Evolutionary conservation across 352 stramenopile species (phyloP).

Genomic region (Phytophthora pseudosyringae): DNA sequence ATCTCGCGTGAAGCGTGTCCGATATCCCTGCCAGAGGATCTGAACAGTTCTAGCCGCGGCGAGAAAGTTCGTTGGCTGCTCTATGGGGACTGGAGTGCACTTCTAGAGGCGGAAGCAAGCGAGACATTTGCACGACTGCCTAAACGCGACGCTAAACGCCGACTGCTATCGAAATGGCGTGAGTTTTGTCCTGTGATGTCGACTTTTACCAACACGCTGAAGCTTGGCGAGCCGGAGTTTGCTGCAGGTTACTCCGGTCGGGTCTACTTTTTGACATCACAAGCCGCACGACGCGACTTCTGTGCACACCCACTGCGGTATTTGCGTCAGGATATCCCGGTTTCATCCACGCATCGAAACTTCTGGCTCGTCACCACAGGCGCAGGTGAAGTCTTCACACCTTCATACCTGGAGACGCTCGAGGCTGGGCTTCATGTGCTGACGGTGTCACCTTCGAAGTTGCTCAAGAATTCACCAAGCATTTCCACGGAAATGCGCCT

Average conservation of each 20-base stretch:
- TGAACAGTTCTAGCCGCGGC: slow-evolving; percentile 36
- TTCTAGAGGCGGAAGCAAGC: slow-evolving; percentile 22
- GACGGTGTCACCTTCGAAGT: slow-evolving; percentile 34
- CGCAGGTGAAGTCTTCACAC: slow-evolving; percentile 19
- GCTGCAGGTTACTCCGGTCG: slow-evolving; percentile 51
- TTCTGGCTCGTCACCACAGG: slow-evolving; percentile 52
- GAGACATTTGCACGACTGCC: slow-evolving; percentile 28
- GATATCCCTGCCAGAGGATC: slow-evolving; percentile 48
- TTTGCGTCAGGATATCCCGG: slow-evolving; percentile 40
- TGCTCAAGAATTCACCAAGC: slow-evolving; percentile 35
- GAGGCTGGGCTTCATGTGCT: slow-evolving; percentile 23
- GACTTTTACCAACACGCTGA: slow-evolving; percentile 22
- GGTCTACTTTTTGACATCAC: slow-evolving; percentile 62
- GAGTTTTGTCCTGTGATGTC: slow-evolving; percentile 72
- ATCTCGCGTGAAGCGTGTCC: slow-evolving; percentile 40
- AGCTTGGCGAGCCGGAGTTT: slow-evolving; percentile 47
- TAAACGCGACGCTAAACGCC: slow-evolving; percentile 24
- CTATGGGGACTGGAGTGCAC: slow-evolving; percentile 57
- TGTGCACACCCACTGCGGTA: slow-evolving; percentile 55
- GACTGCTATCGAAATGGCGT: slow-evolving; percentile 58
- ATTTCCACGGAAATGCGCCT: slow-evolving; percentile 49
- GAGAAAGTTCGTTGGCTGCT: slow-evolving; percentile 73
- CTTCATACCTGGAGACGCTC: slow-evolving; percentile 31
- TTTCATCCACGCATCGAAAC: slow-evolving; percentile 20
- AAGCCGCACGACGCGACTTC: slow-evolving; percentile 43